Evolutionary conservation across 345 rosid species (phyloP), one percentile per base, ranked within the genome.

Genomic region (Combretum micranthum): DNA sequence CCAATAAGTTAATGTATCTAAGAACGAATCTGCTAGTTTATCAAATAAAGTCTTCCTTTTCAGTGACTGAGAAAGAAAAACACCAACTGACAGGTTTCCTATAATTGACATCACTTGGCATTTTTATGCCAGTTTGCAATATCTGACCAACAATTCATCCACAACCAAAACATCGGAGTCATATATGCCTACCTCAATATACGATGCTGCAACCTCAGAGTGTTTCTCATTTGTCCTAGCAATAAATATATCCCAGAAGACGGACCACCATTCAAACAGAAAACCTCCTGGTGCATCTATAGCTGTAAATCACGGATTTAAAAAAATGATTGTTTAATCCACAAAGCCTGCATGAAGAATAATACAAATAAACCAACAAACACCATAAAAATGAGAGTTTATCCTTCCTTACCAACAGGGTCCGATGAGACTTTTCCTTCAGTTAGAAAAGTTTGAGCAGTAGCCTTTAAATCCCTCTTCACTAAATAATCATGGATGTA

Each of bases 231-330:
- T 93, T 32, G 97, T 88, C 75, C 97, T 87, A 21, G 99, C 99
- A 69, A 93, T 93, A 62, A 93, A 93, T 61, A 93, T 93, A 72
- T 93, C 99, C 99, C 99, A 93, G 72, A 93, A 93, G 49, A 93
- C 99, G 10, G 99, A 93, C 99, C 99, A 93, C 99, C 99, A 93
- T 73, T 93, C 99, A 68, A 93, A 93, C 44, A 93, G 88, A 75
- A 93, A 93, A 20, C 99, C 99, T 20, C 97, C 99, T 20, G 99
- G 99, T 15, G 99, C 99, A 63, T 93, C 97, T 58, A 93, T 93
- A 32, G 99, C 99, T 89, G 81, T 64, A 65, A 64, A 65, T 14
- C n/a, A 15, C 53, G 44, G 22, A 50, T 16, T 16, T 13, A 43
- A 52, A n/a, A n/a, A n/a, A n/a, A n/a, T n/a, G n/a, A n/a, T n/a